These are phyloP conservation scores for Penicillium verhagenii DNA, from an alignment of 495 filamentous ascomycete species.

Conservation along the genomic window DNA sequence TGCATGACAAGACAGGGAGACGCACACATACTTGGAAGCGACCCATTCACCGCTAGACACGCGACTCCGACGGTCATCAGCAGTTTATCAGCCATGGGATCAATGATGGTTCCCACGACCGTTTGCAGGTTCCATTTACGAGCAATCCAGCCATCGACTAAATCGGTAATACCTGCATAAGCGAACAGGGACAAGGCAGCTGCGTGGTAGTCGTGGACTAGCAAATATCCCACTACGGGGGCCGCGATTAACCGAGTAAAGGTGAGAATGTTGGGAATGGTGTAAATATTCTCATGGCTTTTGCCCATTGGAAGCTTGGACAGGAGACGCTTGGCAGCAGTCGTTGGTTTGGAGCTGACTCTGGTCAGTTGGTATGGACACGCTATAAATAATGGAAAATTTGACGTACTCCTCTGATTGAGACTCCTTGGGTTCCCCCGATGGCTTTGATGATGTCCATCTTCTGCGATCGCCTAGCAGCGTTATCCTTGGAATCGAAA, in stretches of 20 bases:
- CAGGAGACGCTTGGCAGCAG: slow-evolving; percentile 36
- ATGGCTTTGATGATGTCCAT: slow-evolving; percentile 26
- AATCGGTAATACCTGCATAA: slow-evolving; percentile 88
- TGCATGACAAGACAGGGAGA: not conserved
- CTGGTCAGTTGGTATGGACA: not conserved
- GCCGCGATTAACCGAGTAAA: slow-evolving; percentile 81
- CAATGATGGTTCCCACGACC: slow-evolving; percentile 93
- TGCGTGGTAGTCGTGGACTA: slow-evolving; percentile 76
- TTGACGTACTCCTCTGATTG: slow-evolving; percentile 17
- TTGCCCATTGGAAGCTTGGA: slow-evolving; percentile 48
- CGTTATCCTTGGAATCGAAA: slow-evolving; percentile 3
- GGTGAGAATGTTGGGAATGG: slow-evolving; percentile 87
- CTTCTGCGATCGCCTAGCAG: slow-evolving; percentile 17
- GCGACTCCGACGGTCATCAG: slow-evolving; percentile 92
- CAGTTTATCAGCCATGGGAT: slow-evolving; percentile 94
- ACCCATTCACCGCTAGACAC: slow-evolving; percentile 75
- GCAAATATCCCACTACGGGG: slow-evolving; percentile 83
- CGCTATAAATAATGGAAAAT: not conserved
- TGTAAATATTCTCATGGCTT: slow-evolving; percentile 90
- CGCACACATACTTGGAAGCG: slow-evolving; percentile 64
- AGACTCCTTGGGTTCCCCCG: slow-evolving; percentile 14
- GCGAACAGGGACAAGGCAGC: slow-evolving; percentile 81
- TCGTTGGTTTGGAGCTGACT: slow-evolving; percentile 1
- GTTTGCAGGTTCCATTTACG: slow-evolving; percentile 83
- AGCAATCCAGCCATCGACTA: slow-evolving; percentile 91